Evolutionary conservation across 2,329 filamentous ascomycete species (phyloP).

Genomic region (Ustulina deusta): DNA sequence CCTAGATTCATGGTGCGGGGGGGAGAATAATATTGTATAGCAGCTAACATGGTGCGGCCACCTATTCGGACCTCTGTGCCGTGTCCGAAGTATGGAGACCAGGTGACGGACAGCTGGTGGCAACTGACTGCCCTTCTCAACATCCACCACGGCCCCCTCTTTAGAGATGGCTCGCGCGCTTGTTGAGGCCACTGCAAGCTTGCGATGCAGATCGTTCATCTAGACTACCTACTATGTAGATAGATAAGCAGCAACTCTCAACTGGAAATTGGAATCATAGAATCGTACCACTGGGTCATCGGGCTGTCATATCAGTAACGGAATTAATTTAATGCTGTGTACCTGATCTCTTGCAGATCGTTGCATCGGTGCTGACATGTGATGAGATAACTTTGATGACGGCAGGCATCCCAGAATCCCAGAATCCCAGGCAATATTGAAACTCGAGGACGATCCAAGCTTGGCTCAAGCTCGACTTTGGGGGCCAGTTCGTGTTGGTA

Average conservation of each 20-base stretch:
- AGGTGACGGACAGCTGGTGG: neutral
- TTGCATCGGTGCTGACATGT: conserved; percentile 9
- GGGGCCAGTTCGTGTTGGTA: neutral
- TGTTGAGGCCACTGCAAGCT: conserved; percentile 3
- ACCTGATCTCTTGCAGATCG: conserved; percentile 20
- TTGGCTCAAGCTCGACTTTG: neutral
- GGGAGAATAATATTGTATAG: neutral
- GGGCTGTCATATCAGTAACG: conserved; percentile 3
- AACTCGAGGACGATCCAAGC: neutral
- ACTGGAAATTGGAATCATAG: neutral
- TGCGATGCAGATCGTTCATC: conserved; percentile 5
- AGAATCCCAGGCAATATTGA: neutral
- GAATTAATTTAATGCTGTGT: conserved; percentile 1
- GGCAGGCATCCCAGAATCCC: neutral
- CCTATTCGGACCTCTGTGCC: too few species aligned
- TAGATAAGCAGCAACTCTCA: conserved; percentile 24
- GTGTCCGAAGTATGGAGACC: neutral
- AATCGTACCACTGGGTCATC: neutral
- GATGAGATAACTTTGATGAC: conserved; percentile 12
- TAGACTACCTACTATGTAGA: too few species aligned
- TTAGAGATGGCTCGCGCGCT: conserved; percentile 23
- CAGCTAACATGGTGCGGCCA: too few species aligned
- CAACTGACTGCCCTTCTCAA: neutral
- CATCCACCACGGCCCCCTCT: conserved; percentile 3
- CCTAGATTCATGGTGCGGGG: neutral